phyloP scores from a whole-genome alignment of 768 basidiomycete genomes.

The Rhizopogon vinicolor region DNA sequence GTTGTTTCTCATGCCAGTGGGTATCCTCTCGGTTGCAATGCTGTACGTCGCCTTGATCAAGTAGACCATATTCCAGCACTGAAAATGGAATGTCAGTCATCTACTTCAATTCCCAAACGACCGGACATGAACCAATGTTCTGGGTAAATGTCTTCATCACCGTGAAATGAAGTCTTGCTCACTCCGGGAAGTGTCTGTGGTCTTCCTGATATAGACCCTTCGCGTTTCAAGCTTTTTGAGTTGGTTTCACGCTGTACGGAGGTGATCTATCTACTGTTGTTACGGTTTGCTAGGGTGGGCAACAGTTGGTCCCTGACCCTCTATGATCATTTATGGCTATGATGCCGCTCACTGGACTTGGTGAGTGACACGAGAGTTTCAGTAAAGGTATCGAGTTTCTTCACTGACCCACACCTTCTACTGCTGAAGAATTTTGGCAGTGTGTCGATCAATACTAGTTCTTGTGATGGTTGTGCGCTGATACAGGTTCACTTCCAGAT shows the following conservation, averaged over 20 bases:
- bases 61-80: not conserved
- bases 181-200: constrained; percentile 2
- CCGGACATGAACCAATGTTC: constrained; percentile 4
- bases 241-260: not conserved
- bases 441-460: constrained; percentile 1
- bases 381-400: constrained; percentile 6
- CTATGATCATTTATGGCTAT: constrained; percentile 6
- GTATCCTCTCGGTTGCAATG: constrained; percentile 11
- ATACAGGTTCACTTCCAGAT: constrained; percentile 5
- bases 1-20: constrained; percentile 10
- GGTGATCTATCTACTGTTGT: constrained; percentile 9
- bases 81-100: constrained; percentile 6
- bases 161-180: not conserved
- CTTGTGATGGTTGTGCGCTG: constrained; percentile 4
- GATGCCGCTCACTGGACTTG: constrained; percentile 10
- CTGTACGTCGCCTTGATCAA: not conserved
- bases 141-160: constrained; percentile 6
- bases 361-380: constrained; percentile 4
- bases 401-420: constrained; percentile 15
- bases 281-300: not conserved
- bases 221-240: constrained; percentile 11
- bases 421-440: constrained; percentile 17
- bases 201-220: constrained; percentile 15
- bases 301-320: constrained; percentile 1
- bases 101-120: constrained; percentile 16